A percentile compares a stretch with the other conserved stretches of the same genome.
Conservation (phyloP, 306 rosid species). For the Elaeagnus macrophylla region DNA sequence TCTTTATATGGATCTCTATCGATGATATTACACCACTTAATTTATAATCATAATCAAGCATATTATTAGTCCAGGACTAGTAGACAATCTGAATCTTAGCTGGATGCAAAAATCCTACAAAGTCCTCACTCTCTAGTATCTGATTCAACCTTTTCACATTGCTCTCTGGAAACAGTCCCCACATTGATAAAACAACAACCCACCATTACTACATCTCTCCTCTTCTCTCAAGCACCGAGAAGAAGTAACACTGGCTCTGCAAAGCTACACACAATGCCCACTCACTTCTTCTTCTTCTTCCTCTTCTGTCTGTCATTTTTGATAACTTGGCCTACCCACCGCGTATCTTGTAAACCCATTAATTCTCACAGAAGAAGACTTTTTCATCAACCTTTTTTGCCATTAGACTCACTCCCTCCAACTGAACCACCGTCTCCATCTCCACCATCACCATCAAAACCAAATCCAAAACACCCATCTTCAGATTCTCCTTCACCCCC, state of each 20-base stretch:
- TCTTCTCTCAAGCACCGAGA: slow-evolving; percentile 10
- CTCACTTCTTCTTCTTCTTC: slow-evolving; percentile 16
- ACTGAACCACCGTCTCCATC: slow-evolving; percentile 33
- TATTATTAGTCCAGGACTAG: no score
- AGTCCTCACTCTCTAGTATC: neutral
- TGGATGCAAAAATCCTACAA: slow-evolving; percentile 40
- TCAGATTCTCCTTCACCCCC: slow-evolving; percentile 40
- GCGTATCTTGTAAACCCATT: slow-evolving; percentile 2
- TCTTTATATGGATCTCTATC: no score
- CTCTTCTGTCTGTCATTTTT: slow-evolving; percentile 4
- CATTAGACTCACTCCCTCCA: slow-evolving; percentile 34
- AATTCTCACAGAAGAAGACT: slow-evolving; percentile 27
- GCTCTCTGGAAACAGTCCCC: slow-evolving; percentile 10
- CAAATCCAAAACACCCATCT: slow-evolving; percentile 52
- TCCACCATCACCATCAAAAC: slow-evolving; percentile 20
- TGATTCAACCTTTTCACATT: slow-evolving; percentile 22
- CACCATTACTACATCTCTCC: slow-evolving; percentile 19
- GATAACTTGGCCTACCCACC: slow-evolving; percentile 9
- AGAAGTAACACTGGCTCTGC: slow-evolving; percentile 2
- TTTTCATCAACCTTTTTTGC: slow-evolving; percentile 59
- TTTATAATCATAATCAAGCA: no score
- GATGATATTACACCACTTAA: no score
- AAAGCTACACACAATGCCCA: slow-evolving; percentile 33
- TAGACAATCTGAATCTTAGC: slow-evolving; percentile 66
- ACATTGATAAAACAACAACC: slow-evolving; percentile 12